Percentiles rank a stretch among this genome's conserved stretches.
Conservation (phyloP, 2,329 filamentous ascomycete genomes). For the Alternaria hordeiaustralica region DNA sequence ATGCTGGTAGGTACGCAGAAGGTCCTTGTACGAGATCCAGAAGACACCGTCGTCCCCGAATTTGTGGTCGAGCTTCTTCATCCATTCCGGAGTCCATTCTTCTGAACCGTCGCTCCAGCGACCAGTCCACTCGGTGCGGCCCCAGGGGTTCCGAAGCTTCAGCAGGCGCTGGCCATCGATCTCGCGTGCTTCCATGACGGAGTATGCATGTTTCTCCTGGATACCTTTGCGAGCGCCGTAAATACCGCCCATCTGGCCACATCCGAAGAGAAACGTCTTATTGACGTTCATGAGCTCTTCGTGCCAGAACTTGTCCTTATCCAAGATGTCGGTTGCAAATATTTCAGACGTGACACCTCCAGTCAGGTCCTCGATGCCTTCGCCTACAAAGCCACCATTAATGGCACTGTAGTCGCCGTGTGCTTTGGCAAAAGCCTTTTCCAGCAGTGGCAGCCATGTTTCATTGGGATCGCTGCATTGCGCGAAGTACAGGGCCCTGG, state of each 20-base stretch:
- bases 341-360: conserved; percentile 75
- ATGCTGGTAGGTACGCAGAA: conserved; percentile 64
- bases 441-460: conserved; percentile 80
- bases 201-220: conserved; percentile 62
- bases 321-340: conserved; percentile 72
- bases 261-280: conserved; percentile 79
- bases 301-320: conserved; percentile 83
- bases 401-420: conserved; percentile 81
- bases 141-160: conserved; percentile 75
- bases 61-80: conserved; percentile 72
- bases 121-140: conserved; percentile 79
- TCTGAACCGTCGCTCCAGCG: conserved; percentile 83
- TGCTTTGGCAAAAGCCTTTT: conserved; percentile 85
- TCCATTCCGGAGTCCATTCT: conserved; percentile 83
- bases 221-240: conserved; percentile 62
- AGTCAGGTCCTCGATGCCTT: conserved; percentile 65
- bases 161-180: conserved; percentile 62
- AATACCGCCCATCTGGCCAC: conserved; percentile 68
- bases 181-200: conserved; percentile 66
- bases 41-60: conserved; percentile 78
- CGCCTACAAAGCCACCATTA: conserved; percentile 74
- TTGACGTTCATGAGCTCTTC: conserved; percentile 83
- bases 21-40: conserved; percentile 66
- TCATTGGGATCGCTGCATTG: conserved; percentile 78
- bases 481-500: conserved; percentile 78